Percentiles rank a stretch among this genome's conserved stretches.
phyloP scores from a whole-genome alignment of 73 alveolate genomes.

The Vitrella brassicaformis region DNA sequence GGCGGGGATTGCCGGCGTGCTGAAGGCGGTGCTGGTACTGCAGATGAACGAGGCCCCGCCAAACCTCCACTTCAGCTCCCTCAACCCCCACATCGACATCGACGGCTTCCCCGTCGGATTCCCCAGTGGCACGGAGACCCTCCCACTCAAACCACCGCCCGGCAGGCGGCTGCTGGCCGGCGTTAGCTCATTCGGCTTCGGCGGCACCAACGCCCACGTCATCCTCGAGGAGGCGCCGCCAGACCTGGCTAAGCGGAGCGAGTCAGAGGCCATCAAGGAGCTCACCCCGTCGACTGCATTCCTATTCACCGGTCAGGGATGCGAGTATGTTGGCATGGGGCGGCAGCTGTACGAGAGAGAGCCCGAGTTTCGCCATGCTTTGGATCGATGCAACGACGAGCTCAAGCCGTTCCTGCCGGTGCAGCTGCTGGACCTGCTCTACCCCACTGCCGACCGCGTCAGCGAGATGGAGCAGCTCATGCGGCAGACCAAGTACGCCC shows the following conservation, averaged over 20 bases:
- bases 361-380: conserved; percentile 21
- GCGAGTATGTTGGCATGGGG: conserved; percentile 26
- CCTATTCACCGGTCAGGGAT: conserved; percentile 34
- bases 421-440: conserved; percentile 24
- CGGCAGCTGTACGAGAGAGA: conserved; percentile 12
- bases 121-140: conserved; percentile 6
- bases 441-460: not conserved
- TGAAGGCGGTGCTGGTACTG: not conserved
- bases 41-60: conserved; percentile 6
- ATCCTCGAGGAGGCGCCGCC: conserved; percentile 11
- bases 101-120: conserved; percentile 13
- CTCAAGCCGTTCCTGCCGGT: conserved; percentile 19
- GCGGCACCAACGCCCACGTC: conserved; percentile 36
- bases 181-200: conserved; percentile 29
- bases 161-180: conserved; percentile 3
- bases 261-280: not conserved
- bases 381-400: conserved; percentile 18
- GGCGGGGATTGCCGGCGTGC: not conserved
- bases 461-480: not conserved
- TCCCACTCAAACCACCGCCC: not conserved
- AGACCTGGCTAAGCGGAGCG: not conserved
- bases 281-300: conserved; percentile 3
- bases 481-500: not conserved
- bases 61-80: conserved; percentile 14
- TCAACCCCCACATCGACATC: conserved; percentile 29